Evolutionary conservation across 345 rosid genomes (phyloP), one percentile per base, ranked within the genome.

Genomic region (Eucalyptus rudis): DNA sequence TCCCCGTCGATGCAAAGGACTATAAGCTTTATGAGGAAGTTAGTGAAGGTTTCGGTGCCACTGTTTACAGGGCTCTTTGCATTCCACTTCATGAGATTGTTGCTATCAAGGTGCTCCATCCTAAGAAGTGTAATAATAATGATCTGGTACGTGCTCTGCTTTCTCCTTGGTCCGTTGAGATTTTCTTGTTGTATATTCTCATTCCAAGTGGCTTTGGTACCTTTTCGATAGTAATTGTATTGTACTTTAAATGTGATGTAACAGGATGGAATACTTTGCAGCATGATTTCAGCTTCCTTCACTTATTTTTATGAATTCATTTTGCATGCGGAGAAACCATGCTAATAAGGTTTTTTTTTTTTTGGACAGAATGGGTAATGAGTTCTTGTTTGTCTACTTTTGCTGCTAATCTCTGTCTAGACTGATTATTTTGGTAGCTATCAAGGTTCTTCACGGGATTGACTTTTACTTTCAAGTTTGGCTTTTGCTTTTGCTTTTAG

Each of bases 41-140:
- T 90, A 98, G 99, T 81, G 98, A 97, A 91, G 99, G 99, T 89
- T 98, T 96, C 90, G 96, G 99, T 58, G 98, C 99, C 79, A 92
- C 94, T 89, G 98, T 97, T 88, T 90, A 93, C 87, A 94, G 98
- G 92, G 99, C 99, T 91, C 96, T 97, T 87, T 97, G 98, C 91
- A 88, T 94, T 90, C 99, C 99, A 9, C 95, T 96, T 83, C 94
- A 96, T 93, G 95, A 93, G 89, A 93, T 90, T 45, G 98, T 97
- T 90, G 99, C 99, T 31, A 94, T 97, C 93, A 97, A 97, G 96
- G 96, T 95, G 91, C 98, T 97, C 90, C 97, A 97, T 92, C 91
- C 96, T 89, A 96, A 96, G 90, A 96, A 93, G 93, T 96, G 98
- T 93, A 96, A 95, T 93, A 95, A 94, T 93, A 95, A 94, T 90